Evolutionary conservation across 2,329 filamentous ascomycete genomes (phyloP), one percentile per base, ranked within the genome.

Genomic region (Penicillium sclerotigenum): DNA sequence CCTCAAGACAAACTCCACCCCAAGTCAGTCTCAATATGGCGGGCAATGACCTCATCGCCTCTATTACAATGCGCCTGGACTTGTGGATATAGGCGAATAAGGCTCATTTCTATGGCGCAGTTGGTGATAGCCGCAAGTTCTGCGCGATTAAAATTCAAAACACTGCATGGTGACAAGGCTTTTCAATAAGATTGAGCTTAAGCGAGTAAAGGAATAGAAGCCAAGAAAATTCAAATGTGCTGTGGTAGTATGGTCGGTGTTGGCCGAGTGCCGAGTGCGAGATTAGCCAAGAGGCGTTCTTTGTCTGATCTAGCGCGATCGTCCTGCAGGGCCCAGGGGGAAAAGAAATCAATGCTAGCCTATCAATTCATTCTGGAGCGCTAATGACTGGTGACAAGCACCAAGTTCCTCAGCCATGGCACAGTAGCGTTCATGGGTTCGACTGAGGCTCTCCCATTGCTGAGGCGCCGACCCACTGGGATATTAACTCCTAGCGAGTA

Each of bases 81-180:
- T 55, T 18, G 18, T n/a, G 26, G 6, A 9, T 16, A 10, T 40
- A 52, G 51, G 36, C 45, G 33, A 51, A 59, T 47, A 54, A 46
- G 51, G 45, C 47, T 58, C 49, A 49, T 31, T 43, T 47, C 40
- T 40, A 59, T 62, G 59, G 65, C 64, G 65, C 64, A 65, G 66
- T 68, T 68, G 66, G 65, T 68, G 65, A 69, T 66, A 63, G 53
- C 54, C 59, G 57, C 51, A 55, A 58, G 54, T 37, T 43, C 26
- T 33, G 54, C 48, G 47, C 45, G 37, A 52, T 31, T 45, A 40
- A 40, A 43, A 31, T 42, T 36, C 16, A 8, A 16, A 37, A 41
- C 18, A 20, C 37, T 59, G 53, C 54, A 58, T 33, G 36, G 52
- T 57, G 55, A 60, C 54, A 52, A 57, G 52, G 46, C 46, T 37